Evolutionary conservation across 2,329 filamentous ascomycete genomes (phyloP).

Genomic region (Escovopsis weberi): DNA sequence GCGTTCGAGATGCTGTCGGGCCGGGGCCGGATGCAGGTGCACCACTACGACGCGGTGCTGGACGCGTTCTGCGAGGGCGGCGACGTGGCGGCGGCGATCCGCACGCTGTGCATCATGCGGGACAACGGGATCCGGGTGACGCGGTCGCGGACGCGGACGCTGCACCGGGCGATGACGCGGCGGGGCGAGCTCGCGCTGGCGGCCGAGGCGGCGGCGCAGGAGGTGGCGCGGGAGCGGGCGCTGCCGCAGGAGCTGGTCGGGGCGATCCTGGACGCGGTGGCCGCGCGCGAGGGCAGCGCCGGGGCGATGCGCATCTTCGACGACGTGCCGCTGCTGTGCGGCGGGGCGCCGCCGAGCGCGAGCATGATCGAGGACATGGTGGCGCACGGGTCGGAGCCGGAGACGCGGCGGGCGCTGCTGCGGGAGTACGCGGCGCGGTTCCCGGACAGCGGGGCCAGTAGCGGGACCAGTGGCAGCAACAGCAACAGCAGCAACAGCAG

Average conservation of each 20-base stretch:
- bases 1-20: constrained; percentile 40
- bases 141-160: constrained; percentile 45
- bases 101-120: constrained; percentile 59
- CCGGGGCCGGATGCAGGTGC: constrained; percentile 36
- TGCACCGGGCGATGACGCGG: constrained; percentile 42
- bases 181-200: constrained; percentile 30
- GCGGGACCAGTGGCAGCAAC: too few relatives aligned
- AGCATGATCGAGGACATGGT: constrained; percentile 18
- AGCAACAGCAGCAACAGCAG: too few relatives aligned
- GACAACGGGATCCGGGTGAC: constrained; percentile 34
- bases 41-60: constrained; percentile 71
- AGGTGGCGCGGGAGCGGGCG: constrained; percentile 25
- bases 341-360: constrained; percentile 11
- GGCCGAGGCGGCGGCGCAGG: constrained; percentile 41
- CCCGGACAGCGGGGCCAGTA: constrained; percentile 2
- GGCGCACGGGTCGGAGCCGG: constrained; percentile 12
- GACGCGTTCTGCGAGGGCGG: constrained; percentile 48
- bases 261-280: constrained; percentile 21
- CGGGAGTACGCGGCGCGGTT: constrained; percentile 16
- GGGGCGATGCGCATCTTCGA: constrained; percentile 19
- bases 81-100: constrained; percentile 52
- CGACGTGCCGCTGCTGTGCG: constrained; percentile 15
- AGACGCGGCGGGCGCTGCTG: constrained; percentile 13
- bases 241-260: constrained; percentile 23
- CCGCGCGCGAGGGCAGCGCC: constrained; percentile 15